Base-by-base conservation (phyloP, 2,329 filamentous ascomycete genomes). In the Epichloe uncinata region DNA sequence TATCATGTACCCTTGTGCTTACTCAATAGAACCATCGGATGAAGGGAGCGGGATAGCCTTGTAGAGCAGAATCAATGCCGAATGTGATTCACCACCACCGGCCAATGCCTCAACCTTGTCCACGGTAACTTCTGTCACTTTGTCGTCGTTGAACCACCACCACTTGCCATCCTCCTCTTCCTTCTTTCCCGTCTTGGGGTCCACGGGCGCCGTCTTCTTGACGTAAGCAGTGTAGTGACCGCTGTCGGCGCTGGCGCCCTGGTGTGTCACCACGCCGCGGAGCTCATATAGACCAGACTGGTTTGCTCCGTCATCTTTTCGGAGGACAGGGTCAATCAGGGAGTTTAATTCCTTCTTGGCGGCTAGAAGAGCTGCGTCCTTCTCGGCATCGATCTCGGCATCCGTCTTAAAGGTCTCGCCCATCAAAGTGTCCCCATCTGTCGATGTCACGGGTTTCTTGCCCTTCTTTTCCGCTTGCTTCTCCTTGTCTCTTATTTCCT, bases 141-240 rank as follows among this genome's bases (percentile, higher is more conserved):
- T 94, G 64, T 98, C 91, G 61, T 98, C 93, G 67, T 98, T 97
- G 77, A 98, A 98, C 91, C 93, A 98, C 91, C 93, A 98, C 93
- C 93, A 98, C 61, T 89, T 95, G 58, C 87, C 89, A 62, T 95
- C 88, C 63, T 95, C 88, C 61, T 85, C 81, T 49, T 79, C 81
- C 60, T 80, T 74, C 72, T 88, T 87, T 57, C 87, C 88, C 18
- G 84, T 87, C 61, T 82, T 80, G 15, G 83, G 75, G 58, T 94
- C 85, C 51, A 87, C 70, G 9, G 73, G 70, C 0, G 79, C 83
- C 53, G 84, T 75, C 77, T 98, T 96, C 77, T 97, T 98, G 58
- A 98, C 87, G 64, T 95, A 98, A 0, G 90, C 84, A 4, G 94
- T 98, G 73, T 98, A 98, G 69, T 98, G 93, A 7, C 93, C 93